Conservation (phyloP, 1,284 basidiomycete genomes). For the Agaricales sp. region DNA sequence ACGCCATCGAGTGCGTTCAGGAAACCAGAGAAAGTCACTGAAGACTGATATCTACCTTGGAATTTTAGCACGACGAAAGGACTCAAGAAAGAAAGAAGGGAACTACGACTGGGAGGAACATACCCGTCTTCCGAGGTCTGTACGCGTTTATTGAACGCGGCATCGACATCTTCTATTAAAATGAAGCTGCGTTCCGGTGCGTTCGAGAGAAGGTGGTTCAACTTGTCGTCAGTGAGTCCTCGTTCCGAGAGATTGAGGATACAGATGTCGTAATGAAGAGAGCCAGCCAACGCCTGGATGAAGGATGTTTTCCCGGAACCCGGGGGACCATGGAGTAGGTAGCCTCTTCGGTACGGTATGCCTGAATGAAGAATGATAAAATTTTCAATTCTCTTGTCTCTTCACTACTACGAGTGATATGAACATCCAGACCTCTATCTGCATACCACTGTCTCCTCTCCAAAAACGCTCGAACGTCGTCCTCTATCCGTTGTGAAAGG, state of each 20-base stretch:
- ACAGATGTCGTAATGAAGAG: conserved; percentile 92
- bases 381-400: too few relatives aligned
- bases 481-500: conserved; percentile 69
- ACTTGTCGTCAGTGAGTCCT: conserved; percentile 93
- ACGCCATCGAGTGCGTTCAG: conserved; percentile 97
- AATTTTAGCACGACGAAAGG: conserved; percentile 8
- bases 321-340: conserved; percentile 91
- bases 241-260: conserved; percentile 94
- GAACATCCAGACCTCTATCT: conserved; percentile 67
- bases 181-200: conserved; percentile 90
- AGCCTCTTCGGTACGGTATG: conserved; percentile 95
- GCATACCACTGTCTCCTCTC: conserved; percentile 89
- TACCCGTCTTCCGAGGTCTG: conserved; percentile 87
- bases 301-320: conserved; percentile 98
- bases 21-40: conserved; percentile 95
- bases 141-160: conserved; percentile 91
- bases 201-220: conserved; percentile 89
- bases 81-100: conserved; percentile 8
- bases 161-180: conserved; percentile 95
- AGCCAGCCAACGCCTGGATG: conserved; percentile 94
- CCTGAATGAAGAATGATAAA: conserved; percentile 38
- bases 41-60: conserved; percentile 70
- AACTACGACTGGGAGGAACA: conserved; percentile 13
- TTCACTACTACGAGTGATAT: conserved; percentile 5
- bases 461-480: conserved; percentile 80